Evolutionary conservation across 768 basidiomycete genomes (phyloP), one percentile per base, ranked within the genome.

Genomic region (Ramaria sp.): DNA sequence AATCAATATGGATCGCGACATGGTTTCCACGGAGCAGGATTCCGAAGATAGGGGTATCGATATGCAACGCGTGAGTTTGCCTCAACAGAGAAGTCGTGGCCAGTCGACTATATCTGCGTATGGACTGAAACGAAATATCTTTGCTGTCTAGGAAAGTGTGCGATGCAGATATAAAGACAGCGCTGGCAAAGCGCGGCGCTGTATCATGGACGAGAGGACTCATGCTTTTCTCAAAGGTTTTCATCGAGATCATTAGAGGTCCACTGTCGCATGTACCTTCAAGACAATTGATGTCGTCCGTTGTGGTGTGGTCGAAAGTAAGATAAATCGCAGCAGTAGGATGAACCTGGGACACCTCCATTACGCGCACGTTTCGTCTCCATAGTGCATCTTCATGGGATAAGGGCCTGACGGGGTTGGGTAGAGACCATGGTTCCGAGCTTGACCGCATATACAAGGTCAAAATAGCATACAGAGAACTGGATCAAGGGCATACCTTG

Each of bases 1-100:
- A 55, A 47, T 55, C 53, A 45, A 55, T 28, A 34, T 55, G 53
- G 20, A 55, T 45, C 3, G 53, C 53, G 18, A 55, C 45, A 12
- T 28, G 30, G 20, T 34, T 55, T 12, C 27, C 28, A 3, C 44
- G 45, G 12, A 55, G 32, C 9, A 55, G 44, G 10, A 55, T 34
- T 2, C 53, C 53, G 8, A 55, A 36, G 6, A 55, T 27, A 15
- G 53, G 53, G 8, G 30, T 48, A 34, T 47, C 53, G 10, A 55
- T 48, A 1, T 41, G 25, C 9, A 55, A 36, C 18, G 53, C n/a
- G 18, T 37, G 39, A n/a, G 53, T 43, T 18, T 44, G 30, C 28
- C 53, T 22, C n/a, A 55, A n/a, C 32, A 55, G 20, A 15, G 43
- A 28, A 18, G 53, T 55, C 28, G 43, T 47, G 9, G 53, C 53